Conservation (phyloP, 2,329 filamentous ascomycete genomes). For the Colletotrichum agaves region DNA sequence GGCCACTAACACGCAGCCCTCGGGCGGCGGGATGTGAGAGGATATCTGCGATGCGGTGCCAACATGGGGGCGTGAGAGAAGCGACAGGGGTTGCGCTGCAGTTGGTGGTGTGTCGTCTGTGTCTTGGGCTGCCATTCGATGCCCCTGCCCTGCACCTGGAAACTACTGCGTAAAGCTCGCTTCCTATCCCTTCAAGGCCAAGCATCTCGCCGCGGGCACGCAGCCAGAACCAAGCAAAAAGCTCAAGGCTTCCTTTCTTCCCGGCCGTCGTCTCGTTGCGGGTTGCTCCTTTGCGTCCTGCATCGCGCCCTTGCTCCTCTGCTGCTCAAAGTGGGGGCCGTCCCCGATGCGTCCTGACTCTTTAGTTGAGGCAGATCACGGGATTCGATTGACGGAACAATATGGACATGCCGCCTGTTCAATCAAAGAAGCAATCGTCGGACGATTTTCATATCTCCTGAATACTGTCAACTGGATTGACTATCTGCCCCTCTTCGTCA, state of each 20-base stretch:
- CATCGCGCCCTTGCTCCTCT: slow-evolving; percentile 8
- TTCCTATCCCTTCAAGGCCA: slow-evolving; percentile 2
- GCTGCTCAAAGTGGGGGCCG: slow-evolving; percentile 21
- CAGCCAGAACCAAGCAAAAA: background rate
- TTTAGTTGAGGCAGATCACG: slow-evolving; percentile 5
- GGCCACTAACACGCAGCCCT: slow-evolving; percentile 18
- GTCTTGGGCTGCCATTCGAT: slow-evolving; percentile 37
- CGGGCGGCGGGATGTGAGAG: slow-evolving; percentile 16
- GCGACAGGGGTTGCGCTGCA: slow-evolving; percentile 25
- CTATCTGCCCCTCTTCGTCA: background rate
- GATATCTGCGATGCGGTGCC: slow-evolving; percentile 1
- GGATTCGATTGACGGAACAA: background rate
- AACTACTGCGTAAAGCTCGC: background rate
- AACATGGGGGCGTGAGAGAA: slow-evolving; percentile 18
- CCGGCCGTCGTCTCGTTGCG: background rate
- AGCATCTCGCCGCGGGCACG: slow-evolving; percentile 5
- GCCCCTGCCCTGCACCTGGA: slow-evolving; percentile 22
- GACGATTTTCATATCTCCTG: slow-evolving; percentile 1
- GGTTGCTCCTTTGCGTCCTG: slow-evolving; percentile 6
- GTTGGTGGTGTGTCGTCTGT: slow-evolving; percentile 35
- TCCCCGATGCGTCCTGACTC: slow-evolving; percentile 22
- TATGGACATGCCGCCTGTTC: background rate
- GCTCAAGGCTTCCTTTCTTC: slow-evolving; percentile 1
- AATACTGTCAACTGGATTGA: slow-evolving; percentile 6
- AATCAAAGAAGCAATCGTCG: slow-evolving; percentile 7